Base-by-base conservation (phyloP, 352 stramenopile genomes). In the Lagenidium sp. region DNA sequence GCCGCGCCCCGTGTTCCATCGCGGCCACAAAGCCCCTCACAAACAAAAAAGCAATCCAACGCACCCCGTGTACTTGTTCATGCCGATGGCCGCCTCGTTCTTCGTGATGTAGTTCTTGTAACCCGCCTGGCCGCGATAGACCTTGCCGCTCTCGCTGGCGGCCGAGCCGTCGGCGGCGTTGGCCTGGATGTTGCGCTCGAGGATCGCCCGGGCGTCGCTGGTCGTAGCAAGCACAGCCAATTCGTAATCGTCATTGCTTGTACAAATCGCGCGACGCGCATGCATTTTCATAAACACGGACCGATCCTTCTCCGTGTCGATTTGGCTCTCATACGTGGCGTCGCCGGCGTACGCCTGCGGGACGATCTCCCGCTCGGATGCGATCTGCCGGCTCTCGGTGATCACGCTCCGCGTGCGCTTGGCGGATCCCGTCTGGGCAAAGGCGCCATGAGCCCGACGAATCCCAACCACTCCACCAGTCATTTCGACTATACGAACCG, bases 41-140 rank as follows among this genome's bases (percentile, higher is more conserved):
- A n/a, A n/a, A 47, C 19, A 36, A 4, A 29, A n/a, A 18, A 40
- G 20, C 6, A 10, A 40, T 20, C 11, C 6, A 38, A 61, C 71
- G 37, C 38, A 88, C 76, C 78, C 81, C 1, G 83, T 90, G 54
- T 92, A 92, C 60, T 94, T 95, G 60, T 93, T 93, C 65, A 85
- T 88, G 47, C 78, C 78, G 44, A 92, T 69, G 55, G 92, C 73
- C 10, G 76, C 80, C 36, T 91, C 82, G 32, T 90, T 90, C 59
- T 95, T 95, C 16, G 70, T 65, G 12, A 90, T 74, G 52, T 94
- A 94, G 55, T 85, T 91, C 51, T 91, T 89, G 62, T 94, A 94
- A 16, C 55, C 73, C 12, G 79, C 65, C 40, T 90, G 68, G n/a
- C 82, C 82, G 35, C 68, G 71, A 58, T 94, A 94, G 19, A 94